phyloP scores from a whole-genome alignment of 139 green algal species.

The Monoraphidium neglectum region DNA sequence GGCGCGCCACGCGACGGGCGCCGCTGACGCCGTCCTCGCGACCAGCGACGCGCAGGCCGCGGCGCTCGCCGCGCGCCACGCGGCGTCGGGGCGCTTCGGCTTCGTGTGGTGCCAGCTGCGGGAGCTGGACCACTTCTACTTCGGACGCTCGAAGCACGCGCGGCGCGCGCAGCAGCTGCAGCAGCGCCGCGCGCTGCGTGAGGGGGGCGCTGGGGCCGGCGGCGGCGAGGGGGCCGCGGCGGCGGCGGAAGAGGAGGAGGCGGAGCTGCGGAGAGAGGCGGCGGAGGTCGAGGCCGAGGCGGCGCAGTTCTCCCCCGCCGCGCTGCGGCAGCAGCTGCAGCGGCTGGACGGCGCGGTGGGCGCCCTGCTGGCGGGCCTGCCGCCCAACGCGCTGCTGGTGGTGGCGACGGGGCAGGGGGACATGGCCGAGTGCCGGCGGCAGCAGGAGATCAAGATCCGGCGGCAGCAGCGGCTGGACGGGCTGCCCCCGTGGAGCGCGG shows the following conservation, averaged over 20 bases:
- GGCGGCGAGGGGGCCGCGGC: not conserved
- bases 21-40: slow-evolving; percentile 36
- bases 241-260: not conserved
- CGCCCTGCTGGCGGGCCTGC: slow-evolving; percentile 45
- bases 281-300: not conserved
- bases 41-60: slow-evolving; percentile 51
- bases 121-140: slow-evolving; percentile 37
- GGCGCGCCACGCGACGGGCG: slow-evolving; percentile 49
- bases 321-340: slow-evolving; percentile 30
- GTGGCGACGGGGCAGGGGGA: slow-evolving; percentile 65
- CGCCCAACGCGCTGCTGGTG: slow-evolving; percentile 60
- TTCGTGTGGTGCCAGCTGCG: slow-evolving; percentile 68
- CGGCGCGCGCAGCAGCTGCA: not conserved
- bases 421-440: slow-evolving; percentile 42
- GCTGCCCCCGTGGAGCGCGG: slow-evolving; percentile 46
- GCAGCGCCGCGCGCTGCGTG: slow-evolving; percentile 4
- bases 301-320: not conserved
- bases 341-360: slow-evolving; percentile 43
- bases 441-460: slow-evolving; percentile 61
- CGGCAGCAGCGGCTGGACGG: slow-evolving; percentile 37
- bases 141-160: not conserved
- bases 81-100: slow-evolving; percentile 17
- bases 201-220: not conserved
- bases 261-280: slow-evolving; percentile 16
- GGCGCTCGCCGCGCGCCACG: slow-evolving; percentile 7